Conservation (phyloP, 2,329 filamentous ascomycete species). For the Sclerotinia glacialis region DNA sequence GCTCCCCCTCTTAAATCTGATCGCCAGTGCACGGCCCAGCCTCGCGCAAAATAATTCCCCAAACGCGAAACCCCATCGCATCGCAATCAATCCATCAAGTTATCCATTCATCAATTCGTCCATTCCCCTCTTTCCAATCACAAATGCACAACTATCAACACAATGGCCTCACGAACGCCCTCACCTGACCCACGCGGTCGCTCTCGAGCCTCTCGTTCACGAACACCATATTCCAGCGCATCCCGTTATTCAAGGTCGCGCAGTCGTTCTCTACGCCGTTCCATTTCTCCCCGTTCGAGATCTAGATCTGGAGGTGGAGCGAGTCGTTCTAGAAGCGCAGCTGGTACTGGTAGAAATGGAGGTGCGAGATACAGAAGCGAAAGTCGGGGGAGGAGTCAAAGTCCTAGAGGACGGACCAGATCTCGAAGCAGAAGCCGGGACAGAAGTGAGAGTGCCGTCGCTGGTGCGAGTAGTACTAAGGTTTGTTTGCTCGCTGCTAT, state of each 20-base stretch:
- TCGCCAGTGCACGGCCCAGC: constrained; percentile 9
- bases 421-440: constrained; percentile 5
- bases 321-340: constrained; percentile 25
- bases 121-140: constrained; percentile 1
- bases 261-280: constrained; percentile 35
- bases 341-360: constrained; percentile 5
- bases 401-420: constrained; percentile 35
- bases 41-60: constrained; percentile 16
- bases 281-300: constrained; percentile 36
- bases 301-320: constrained; percentile 33
- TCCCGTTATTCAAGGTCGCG: constrained; percentile 30
- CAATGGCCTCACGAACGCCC: constrained; percentile 34
- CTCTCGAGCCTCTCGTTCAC: constrained; percentile 30
- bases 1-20: neutral
- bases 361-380: constrained; percentile 29
- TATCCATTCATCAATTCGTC: constrained; percentile 11
- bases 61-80: constrained; percentile 16
- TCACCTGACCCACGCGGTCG: constrained; percentile 31
- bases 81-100: constrained; percentile 13
- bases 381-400: constrained; percentile 36
- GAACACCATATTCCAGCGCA: constrained; percentile 36
- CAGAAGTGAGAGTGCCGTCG: constrained; percentile 36
- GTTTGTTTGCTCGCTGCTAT: constrained; percentile 36
- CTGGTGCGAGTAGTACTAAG: constrained; percentile 51
- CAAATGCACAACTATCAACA: constrained; percentile 12